Evolutionary conservation across 2,329 filamentous ascomycete genomes (phyloP), one percentile per base, ranked within the genome.

Genomic region (Cryphonectria radicalis): DNA sequence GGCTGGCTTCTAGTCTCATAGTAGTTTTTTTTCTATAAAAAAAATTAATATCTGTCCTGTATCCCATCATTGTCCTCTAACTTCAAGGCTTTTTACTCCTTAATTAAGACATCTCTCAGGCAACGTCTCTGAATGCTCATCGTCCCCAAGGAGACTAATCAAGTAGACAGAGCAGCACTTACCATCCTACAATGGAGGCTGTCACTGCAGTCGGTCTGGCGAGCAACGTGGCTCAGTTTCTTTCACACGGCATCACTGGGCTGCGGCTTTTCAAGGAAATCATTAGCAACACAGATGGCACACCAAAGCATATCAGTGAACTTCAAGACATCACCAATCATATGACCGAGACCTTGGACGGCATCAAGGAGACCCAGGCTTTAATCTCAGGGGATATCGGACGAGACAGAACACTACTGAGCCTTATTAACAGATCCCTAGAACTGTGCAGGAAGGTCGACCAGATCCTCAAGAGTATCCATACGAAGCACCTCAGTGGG

Each of bases 211-310:
- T 70, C 40, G 22, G 63, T 50, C 57, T 70, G 5, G 68, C 68
- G 14, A 62, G 68, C 40, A 70, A 66, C 19, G 43, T 70, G 55
- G 40, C 43, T 25, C 63, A 67, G 22, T 70, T 67, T 37, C 59
- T 70, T 22, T 55, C 50, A 63, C 62, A 67, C 7, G 63, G 40
- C 19, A 50, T 66, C 50, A 66, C 14, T 17, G 50, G 62, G 13
- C 32, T 25, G 6, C 67, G 67, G 11, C 14, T 68, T 32, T 60
- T 43, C n/a, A 63, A 17, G 8, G 42, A 68, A 22, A 64, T 68
- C 5, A 28, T 53, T 13, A 53, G 53, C 35, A 59, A 67, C n/a
- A 37, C 65, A 28, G 42, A 60, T 17, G 55, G 55, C 55, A 59
- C 11, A n/a, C 53, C 53, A 40, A n/a, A 17, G 25, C 66, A 63